Evolutionary conservation across 768 basidiomycete species (phyloP), one percentile per base, ranked within the genome.

Genomic region (Pleurotus salmoneostramineus): DNA sequence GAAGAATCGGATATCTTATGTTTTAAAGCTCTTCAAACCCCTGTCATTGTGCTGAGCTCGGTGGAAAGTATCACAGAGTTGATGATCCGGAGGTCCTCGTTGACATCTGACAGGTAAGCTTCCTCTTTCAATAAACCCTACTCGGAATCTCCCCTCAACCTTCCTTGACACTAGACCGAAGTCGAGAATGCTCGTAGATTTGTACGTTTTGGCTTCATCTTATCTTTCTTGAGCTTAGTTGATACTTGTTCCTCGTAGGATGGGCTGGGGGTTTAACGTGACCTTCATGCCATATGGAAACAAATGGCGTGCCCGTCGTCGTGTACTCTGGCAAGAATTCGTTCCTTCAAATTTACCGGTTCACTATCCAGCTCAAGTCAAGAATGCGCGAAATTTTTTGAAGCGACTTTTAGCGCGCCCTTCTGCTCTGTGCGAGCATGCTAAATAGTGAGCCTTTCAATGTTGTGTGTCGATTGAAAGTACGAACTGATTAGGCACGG

Each of bases 231-330:
- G 10, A 3, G 7, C 35, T 5, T 12, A 34, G 14, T 14, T 14
- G 14, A 6, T 40, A 14, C 6, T 40, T 50, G 32, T 11, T n/a
- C 27, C n/a, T 45, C 32, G 14, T 6, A 76, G 73, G 11, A 69
- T 69, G 65, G 72, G 69, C 5, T 74, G 67, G 71, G 62, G 67
- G 17, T 71, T 69, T 54, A 68, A 65, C 57, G 17, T 67, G 5
- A 66, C 50, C 1, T 34, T 74, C 3, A 68, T 70, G 60, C 63
- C 60, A n/a, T 70, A 74, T 34, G 67, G 65, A 0, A 62, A 68
- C 0, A 35, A 36, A 46, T 75, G 74, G 75, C 64, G 69, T 45
- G 43, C 55, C 12, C 67, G 71, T 48, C 62, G 71, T 35, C 61
- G 65, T 12, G 47, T 71, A 6, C 65, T 69, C 27, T 68, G 74